A percentile compares a stretch with the other conserved stretches of the same genome.
Evolutionary conservation across 768 basidiomycete genomes (phyloP).

Genomic region (Epithele typhae): DNA sequence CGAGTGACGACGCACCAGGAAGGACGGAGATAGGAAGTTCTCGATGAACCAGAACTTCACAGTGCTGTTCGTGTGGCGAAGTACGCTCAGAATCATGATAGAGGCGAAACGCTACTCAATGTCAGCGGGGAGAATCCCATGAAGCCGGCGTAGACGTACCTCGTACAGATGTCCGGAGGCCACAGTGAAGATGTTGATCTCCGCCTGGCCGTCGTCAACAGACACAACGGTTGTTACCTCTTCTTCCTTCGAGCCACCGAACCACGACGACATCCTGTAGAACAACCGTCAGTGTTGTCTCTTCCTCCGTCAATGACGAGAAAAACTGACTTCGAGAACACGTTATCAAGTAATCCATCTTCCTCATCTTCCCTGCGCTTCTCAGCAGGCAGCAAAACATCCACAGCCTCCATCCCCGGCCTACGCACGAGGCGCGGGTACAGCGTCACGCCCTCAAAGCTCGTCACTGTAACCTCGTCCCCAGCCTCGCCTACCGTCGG

Average conservation of each 20-base stretch:
- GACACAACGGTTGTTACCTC: conserved; percentile 15
- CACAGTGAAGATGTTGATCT: conserved; percentile 99
- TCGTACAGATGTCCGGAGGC: conserved; percentile 96
- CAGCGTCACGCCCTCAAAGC: conserved; percentile 86
- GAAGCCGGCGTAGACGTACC: conserved; percentile 41
- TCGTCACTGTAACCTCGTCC: conserved; percentile 74
- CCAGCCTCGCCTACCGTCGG: conserved; percentile 64
- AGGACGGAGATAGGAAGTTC: conserved; percentile 97
- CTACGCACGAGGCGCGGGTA: conserved; percentile 73
- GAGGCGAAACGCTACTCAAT: conserved; percentile 80
- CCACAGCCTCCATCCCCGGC: conserved; percentile 74
- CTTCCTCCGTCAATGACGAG: too few species aligned
- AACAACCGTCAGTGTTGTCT: too few species aligned
- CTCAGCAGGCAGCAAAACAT: conserved; percentile 82
- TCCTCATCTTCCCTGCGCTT: conserved; percentile 23
- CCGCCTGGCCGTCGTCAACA: conserved; percentile 52
- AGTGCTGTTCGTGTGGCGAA: conserved; percentile 87
- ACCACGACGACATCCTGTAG: conserved; percentile 24
- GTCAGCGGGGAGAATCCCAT: too few species aligned
- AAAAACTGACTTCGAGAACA: conserved; percentile 47
- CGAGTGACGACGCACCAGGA: conserved; percentile 52
- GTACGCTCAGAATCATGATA: conserved; percentile 96
- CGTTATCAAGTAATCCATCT: conserved; percentile 40
- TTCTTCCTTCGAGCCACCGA: conserved; percentile 12
- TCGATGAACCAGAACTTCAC: conserved; percentile 99